Evolutionary conservation across 2,329 filamentous ascomycete genomes (phyloP).

Genomic region (Aspergillus pseudotamarii): DNA sequence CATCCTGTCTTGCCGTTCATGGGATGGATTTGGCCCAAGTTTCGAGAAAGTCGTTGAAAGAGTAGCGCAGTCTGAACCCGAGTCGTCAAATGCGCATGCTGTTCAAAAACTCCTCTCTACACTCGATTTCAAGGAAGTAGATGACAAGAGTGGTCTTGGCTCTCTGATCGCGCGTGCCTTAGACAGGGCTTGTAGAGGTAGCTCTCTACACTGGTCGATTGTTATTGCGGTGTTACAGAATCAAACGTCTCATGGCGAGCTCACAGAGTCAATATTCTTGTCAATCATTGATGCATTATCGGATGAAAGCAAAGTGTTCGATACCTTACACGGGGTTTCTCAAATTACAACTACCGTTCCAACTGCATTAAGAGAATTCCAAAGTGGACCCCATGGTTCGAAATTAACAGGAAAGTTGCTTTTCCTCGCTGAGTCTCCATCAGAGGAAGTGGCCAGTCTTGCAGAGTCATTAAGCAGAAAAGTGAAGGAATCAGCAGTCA

Average conservation of each 20-base stretch:
- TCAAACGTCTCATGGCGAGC: constrained; percentile 33
- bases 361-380: constrained; percentile 46
- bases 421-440: constrained; percentile 55
- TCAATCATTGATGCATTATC: constrained; percentile 46
- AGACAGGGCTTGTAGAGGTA: constrained; percentile 39
- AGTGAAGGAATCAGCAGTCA: constrained; percentile 40
- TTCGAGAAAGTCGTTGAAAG: constrained; percentile 39
- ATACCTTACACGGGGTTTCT: constrained; percentile 49
- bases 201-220: constrained; percentile 41
- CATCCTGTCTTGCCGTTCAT: constrained; percentile 59
- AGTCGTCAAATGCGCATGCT: constrained; percentile 35
- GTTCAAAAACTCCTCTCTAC: constrained; percentile 44
- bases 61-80: constrained; percentile 36
- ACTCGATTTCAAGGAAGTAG: constrained; percentile 40
- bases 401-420: constrained; percentile 56
- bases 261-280: constrained; percentile 41
- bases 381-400: constrained; percentile 49
- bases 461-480: constrained; percentile 37
- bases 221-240: constrained; percentile 44
- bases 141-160: constrained; percentile 37
- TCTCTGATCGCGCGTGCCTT: constrained; percentile 40
- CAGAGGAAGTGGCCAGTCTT: constrained; percentile 53
- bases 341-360: constrained; percentile 46
- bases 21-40: constrained; percentile 43
- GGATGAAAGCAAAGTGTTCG: constrained; percentile 36